Conservation (phyloP, 108 stramenopile genomes). For the Tribonema minus region DNA sequence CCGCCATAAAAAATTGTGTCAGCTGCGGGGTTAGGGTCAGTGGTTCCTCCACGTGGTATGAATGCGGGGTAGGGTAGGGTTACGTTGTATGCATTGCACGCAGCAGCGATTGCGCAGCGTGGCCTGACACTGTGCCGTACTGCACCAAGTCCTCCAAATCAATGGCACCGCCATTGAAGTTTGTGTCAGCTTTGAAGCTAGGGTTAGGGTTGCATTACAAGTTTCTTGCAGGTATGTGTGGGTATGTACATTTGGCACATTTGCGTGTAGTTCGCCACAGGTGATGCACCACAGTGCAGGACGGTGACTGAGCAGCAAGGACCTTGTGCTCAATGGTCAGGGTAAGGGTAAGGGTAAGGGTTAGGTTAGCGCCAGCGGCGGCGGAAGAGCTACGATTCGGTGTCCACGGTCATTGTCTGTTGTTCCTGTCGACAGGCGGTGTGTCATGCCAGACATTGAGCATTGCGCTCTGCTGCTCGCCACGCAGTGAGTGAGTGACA, state of each 20-base stretch:
- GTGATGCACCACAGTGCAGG: no score
- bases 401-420: no score
- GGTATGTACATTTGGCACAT: conserved; percentile 21
- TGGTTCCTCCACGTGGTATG: neutral
- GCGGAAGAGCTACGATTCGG: no score
- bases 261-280: no score
- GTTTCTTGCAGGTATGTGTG: neutral
- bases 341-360: no score
- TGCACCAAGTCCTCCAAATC: conserved; percentile 2
- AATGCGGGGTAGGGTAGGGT: neutral
- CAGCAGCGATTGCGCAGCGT: conserved; percentile 44
- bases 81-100: conserved; percentile 47
- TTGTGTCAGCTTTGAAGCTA: neutral
- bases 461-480: no score
- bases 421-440: no score
- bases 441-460: no score
- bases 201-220: neutral
- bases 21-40: neutral
- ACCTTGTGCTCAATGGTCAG: no score
- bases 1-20: neutral
- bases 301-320: no score
- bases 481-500: no score
- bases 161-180: neutral
- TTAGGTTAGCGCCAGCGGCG: no score
- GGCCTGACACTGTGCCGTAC: conserved; percentile 45